A percentile compares a stretch with the other conserved stretches of the same genome.
These are phyloP conservation scores for Saraca asoca DNA, from an alignment of 331 rosid species.

Conservation along the genomic window DNA sequence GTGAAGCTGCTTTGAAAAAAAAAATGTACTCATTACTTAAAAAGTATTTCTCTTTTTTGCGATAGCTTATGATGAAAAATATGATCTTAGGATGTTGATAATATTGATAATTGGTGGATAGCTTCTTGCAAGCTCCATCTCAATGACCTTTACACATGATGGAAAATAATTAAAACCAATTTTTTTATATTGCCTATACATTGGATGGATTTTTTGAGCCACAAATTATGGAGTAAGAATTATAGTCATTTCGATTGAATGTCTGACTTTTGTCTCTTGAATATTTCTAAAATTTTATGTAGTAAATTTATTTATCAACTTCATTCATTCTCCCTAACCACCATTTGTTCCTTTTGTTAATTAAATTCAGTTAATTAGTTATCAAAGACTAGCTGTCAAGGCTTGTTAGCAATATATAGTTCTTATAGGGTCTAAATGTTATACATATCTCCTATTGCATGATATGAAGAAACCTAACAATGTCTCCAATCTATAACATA, in stretches of 20 bases:
- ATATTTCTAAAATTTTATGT: too few species aligned
- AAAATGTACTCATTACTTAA: conserved; percentile 96
- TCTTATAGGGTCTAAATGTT: neutral
- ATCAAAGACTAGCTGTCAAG: neutral
- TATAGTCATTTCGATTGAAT: neutral
- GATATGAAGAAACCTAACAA: neutral
- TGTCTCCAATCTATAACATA: neutral
- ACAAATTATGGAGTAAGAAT: neutral
- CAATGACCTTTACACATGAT: too few species aligned
- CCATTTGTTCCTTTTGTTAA: conserved; percentile 3
- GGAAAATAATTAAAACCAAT: too few species aligned
- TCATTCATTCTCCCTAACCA: neutral
- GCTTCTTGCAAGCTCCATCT: neutral
- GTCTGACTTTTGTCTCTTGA: too few species aligned
- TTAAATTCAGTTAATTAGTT: neutral
- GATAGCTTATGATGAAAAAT: conserved; percentile 6
- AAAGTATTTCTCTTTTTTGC: conserved; percentile 54
- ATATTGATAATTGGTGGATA: conserved; percentile 16
- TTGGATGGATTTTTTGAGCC: neutral
- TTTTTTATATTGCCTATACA: neutral
- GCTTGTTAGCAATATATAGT: neutral
- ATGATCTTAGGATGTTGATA: neutral
- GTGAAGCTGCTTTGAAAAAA: conserved; percentile 83
- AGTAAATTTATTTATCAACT: too few species aligned
- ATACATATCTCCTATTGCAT: neutral